These are phyloP conservation scores for Paratinospora sagittata DNA, from an alignment of 164 flowering plant genomes.

Conservation along the genomic window DNA sequence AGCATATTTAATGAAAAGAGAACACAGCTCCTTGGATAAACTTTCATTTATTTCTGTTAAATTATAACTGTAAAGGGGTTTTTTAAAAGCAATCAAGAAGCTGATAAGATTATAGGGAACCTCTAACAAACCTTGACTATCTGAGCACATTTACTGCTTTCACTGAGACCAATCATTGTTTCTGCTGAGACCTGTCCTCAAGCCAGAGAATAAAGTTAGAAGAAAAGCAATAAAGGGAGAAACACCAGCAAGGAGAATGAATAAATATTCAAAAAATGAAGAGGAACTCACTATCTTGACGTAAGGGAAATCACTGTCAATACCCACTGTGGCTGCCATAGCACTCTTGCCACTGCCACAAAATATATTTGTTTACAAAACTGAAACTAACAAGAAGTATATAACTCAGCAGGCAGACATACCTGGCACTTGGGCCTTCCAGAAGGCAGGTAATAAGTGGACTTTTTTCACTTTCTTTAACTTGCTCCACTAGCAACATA, in stretches of 20 bases:
- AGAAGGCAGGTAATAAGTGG: constrained; percentile 87
- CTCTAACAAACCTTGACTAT: constrained; percentile 66
- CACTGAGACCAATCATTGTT: constrained; percentile 92
- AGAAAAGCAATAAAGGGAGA: background rate
- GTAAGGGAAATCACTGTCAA: constrained; percentile 90
- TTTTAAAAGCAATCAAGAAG: background rate
- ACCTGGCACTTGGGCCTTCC: constrained; percentile 98
- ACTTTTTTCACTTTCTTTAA: constrained; percentile 87
- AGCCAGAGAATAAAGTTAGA: constrained; percentile 1
- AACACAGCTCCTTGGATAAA: background rate
- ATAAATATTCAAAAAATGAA: background rate
- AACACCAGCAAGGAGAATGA: constrained; percentile 1
- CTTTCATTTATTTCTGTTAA: background rate
- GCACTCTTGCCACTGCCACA: constrained; percentile 91
- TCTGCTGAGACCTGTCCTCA: constrained; percentile 73
- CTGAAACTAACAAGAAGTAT: background rate
- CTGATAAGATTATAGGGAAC: background rate
- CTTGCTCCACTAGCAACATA: constrained; percentile 94
- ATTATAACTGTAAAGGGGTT: background rate
- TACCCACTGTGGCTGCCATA: constrained; percentile 88
- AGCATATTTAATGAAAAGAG: background rate
- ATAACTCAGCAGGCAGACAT: constrained; percentile 4
- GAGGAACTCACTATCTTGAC: constrained; percentile 83
- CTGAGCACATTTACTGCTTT: constrained; percentile 86
- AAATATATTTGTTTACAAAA: constrained; percentile 9